These are phyloP conservation scores for Solanum ossicruentum DNA, from an alignment of 257 asterid species.

Conservation along the genomic window DNA sequence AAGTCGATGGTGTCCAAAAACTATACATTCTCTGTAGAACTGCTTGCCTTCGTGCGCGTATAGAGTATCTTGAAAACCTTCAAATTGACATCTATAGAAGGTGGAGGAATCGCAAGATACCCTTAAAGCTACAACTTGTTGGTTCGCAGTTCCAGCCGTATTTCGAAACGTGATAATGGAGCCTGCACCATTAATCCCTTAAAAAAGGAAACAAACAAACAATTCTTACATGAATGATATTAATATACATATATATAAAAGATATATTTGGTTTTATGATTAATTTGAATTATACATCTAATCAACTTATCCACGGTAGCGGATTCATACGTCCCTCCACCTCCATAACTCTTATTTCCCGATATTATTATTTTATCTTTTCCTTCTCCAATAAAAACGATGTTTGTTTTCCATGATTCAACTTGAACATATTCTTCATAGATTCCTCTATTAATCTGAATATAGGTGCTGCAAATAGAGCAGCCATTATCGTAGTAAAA, in stretches of 20 bases:
- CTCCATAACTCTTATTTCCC: background rate
- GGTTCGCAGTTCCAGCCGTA: background rate
- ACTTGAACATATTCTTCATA: background rate
- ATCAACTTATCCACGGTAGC: background rate
- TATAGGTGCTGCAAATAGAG: background rate
- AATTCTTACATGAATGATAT: background rate
- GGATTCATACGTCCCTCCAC: background rate
- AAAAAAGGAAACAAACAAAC: background rate
- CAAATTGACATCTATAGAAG: slow-evolving; percentile 1
- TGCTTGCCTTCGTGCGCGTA: background rate
- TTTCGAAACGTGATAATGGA: background rate
- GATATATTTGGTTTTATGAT: background rate
- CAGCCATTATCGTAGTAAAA: background rate
- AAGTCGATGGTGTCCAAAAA: slow-evolving; percentile 6
- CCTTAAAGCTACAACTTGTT: background rate
- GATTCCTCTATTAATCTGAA: background rate
- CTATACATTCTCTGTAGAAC: background rate
- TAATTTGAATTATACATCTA: background rate
- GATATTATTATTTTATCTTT: background rate
- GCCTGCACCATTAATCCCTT: background rate
- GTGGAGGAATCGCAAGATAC: background rate
- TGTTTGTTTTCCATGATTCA: background rate
- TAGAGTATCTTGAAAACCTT: slow-evolving; percentile 7
- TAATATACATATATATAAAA: too few species aligned
- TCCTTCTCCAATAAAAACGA: slow-evolving; percentile 1